Percentiles rank a stretch among this genome's conserved stretches.
These are phyloP conservation scores for Ensete ventricosum DNA, from an alignment of 176 grass and related monocot genomes.

Conservation along the genomic window DNA sequence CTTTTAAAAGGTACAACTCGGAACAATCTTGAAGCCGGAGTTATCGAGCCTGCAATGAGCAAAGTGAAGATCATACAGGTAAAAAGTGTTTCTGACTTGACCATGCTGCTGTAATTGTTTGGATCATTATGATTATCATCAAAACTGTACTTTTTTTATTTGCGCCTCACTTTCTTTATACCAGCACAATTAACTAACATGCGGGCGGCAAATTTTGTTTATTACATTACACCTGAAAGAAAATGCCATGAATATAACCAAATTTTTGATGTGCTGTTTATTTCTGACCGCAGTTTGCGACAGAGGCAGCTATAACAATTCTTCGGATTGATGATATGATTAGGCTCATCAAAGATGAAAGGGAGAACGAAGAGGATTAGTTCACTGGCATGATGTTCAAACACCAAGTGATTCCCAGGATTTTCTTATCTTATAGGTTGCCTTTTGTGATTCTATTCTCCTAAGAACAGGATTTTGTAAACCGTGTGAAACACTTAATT, in stretches of 20 bases:
- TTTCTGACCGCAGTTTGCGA: slow-evolving; percentile 63
- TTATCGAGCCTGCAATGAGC: slow-evolving; percentile 93
- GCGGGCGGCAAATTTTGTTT: not conserved
- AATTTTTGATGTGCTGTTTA: not conserved
- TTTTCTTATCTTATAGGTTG: not conserved
- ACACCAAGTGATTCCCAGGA: not conserved
- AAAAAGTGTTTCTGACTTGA: not conserved
- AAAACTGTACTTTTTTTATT: not conserved
- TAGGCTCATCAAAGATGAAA: slow-evolving; percentile 72
- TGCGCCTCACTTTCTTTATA: not conserved
- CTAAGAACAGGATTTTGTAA: not conserved
- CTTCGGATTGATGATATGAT: slow-evolving; percentile 97
- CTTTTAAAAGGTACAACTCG: slow-evolving; percentile 65
- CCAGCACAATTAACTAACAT: not conserved
- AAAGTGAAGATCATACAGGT: slow-evolving; percentile 92
- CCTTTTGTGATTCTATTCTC: not conserved
- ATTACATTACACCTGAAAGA: no score
- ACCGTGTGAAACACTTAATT: not conserved
- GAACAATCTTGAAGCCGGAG: slow-evolving; percentile 81
- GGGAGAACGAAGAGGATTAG: slow-evolving; percentile 48
- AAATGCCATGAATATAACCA: no score
- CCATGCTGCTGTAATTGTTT: not conserved
- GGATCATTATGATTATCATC: not conserved
- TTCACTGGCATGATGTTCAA: not conserved
- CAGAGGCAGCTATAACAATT: slow-evolving; percentile 90